Percentiles rank a stretch among this genome's conserved stretches.
These are phyloP conservation scores for Trichocladium uniseriatum DNA, from an alignment of 495 filamentous ascomycete genomes.

Conservation along the genomic window DNA sequence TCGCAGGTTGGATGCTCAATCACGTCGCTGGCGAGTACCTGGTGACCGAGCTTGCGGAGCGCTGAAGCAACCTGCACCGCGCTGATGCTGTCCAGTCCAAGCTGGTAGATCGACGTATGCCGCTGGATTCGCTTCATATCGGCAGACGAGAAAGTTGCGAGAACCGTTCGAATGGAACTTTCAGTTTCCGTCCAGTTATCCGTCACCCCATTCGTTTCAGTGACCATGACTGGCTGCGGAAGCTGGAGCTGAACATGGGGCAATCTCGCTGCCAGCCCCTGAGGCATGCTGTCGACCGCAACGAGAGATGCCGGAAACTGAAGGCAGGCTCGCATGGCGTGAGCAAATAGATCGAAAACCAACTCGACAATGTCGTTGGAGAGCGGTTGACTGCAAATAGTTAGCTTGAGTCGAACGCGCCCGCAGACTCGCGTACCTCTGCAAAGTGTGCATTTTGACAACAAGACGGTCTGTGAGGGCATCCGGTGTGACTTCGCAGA, in stretches of 20 bases:
- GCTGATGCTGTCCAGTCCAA: constrained; percentile 83
- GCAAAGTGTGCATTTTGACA: constrained; percentile 21
- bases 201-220: not conserved
- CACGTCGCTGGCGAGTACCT: constrained; percentile 56
- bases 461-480: constrained; percentile 9
- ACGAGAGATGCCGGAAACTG: constrained; percentile 26
- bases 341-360: constrained; percentile 41
- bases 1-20: constrained; percentile 50
- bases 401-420: not conserved
- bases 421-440: constrained; percentile 11
- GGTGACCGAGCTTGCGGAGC: constrained; percentile 48
- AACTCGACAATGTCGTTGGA: constrained; percentile 28
- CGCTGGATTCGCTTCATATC: constrained; percentile 47
- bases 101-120: constrained; percentile 61
- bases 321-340: constrained; percentile 29
- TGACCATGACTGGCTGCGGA: not conserved
- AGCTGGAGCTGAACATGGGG: not conserved
- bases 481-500: constrained; percentile 55
- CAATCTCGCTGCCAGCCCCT: constrained; percentile 1
- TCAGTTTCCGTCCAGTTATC: constrained; percentile 45
- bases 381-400: constrained; percentile 32
- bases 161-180: constrained; percentile 40
- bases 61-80: constrained; percentile 65
- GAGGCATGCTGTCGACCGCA: not conserved
- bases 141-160: constrained; percentile 46